Base-by-base conservation (phyloP, 257 asterid genomes). In the Paulownia fortunei region DNA sequence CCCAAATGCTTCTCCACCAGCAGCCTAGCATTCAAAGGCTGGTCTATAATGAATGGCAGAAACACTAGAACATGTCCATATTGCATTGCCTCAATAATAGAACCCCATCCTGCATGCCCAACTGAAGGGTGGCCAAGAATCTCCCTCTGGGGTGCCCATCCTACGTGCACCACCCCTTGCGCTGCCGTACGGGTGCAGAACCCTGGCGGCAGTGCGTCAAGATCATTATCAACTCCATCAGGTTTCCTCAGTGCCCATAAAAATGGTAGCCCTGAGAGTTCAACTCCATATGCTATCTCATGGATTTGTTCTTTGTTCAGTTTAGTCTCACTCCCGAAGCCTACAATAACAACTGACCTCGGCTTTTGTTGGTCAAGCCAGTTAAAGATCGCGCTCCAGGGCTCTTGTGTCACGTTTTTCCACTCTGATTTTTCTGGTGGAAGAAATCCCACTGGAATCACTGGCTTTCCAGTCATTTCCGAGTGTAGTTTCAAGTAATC, bases 131-230 rank as follows among this genome's bases (percentile, higher is more conserved):
- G 90, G 37, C 64, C 87, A 0, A 87, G 71, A 24, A 87, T 78
- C 36, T 84, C 88, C 87, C 76, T 71, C 66, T 87, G 90, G 0
- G 86, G 87, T 0, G 76, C 87, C 91, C 91, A 87, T 0, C 88
- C 91, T 0, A 84, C 6, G 12, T 82, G 85, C 34, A 82, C 81
- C 13, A 72, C n/a, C 12, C 91, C 91, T 32, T 69, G 77, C 23
- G 34, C 66, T 0, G 5, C 63, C 6, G 44, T 24, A 12, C 76
- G 49, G 34, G 15, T 0, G 51, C 6, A n/a, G 6, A 85, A 85
- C 4, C 79, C 80, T 13, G 49, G 9, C 0, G 82, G 85, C 62
- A 82, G 54, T 15, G 15, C 47, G 0, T 67, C 65, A 1, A 3
- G 32, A 23, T 77, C 77, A 11, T 21, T 5, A n/a, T 3, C 27